A percentile compares a stretch with the other conserved stretches of the same genome.
These are phyloP conservation scores for Penicillium sp. DNA, from an alignment of 2,329 filamentous ascomycete species.

Conservation along the genomic window DNA sequence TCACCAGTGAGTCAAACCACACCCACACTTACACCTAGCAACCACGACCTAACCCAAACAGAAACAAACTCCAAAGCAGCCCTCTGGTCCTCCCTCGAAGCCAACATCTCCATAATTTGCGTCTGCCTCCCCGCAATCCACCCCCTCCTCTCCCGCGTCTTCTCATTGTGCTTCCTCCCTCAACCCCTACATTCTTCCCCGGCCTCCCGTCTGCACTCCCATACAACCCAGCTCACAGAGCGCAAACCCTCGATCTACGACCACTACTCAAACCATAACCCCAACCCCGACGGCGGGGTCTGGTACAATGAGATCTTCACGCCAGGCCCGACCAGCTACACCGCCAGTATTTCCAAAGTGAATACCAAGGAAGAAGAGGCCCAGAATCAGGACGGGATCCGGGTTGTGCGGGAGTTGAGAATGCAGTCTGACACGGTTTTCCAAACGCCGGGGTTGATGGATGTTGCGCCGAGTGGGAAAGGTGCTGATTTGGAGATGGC, in stretches of 20 bases:
- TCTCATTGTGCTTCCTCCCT: constrained; percentile 26
- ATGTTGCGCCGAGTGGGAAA: not conserved
- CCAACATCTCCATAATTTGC: constrained; percentile 35
- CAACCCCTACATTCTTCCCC: constrained; percentile 14
- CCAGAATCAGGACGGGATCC: constrained; percentile 24
- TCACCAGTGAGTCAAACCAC: constrained; percentile 19
- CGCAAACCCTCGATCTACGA: constrained; percentile 14
- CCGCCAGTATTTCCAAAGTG: constrained; percentile 29
- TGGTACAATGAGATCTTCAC: constrained; percentile 24
- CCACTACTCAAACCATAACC: not conserved
- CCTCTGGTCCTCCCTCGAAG: constrained; percentile 34
- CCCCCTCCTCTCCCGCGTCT: constrained; percentile 28
- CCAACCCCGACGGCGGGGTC: constrained; percentile 6
- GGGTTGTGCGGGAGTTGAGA: constrained; percentile 31
- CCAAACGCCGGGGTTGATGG: not conserved
- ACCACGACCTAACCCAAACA: not conserved
- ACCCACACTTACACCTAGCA: not conserved
- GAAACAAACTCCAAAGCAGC: constrained; percentile 27
- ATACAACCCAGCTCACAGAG: constrained; percentile 8
- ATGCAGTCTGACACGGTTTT: constrained; percentile 22
- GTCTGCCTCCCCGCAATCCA: constrained; percentile 31
- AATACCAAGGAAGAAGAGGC: constrained; percentile 14
- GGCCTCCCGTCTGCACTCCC: constrained; percentile 11
- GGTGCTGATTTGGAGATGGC: constrained; percentile 11
- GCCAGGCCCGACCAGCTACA: constrained; percentile 18